Conservation (phyloP, 768 basidiomycete genomes). For the Boletus rubropictus region DNA sequence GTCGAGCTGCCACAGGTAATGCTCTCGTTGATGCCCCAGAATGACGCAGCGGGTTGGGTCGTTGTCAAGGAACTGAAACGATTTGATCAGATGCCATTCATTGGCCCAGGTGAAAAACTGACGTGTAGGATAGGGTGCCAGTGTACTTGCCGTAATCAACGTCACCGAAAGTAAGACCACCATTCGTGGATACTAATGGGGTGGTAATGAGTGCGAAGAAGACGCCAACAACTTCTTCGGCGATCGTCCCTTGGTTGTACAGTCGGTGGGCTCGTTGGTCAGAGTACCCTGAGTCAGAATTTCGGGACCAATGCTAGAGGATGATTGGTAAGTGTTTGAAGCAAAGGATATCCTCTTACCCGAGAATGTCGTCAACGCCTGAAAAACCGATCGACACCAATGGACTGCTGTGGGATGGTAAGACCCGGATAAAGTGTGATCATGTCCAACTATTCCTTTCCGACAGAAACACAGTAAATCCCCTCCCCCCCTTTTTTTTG, state of each 20-base stretch:
- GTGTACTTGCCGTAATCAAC: constrained; percentile 22
- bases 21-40: constrained; percentile 59
- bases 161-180: constrained; percentile 52
- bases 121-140: constrained; percentile 42
- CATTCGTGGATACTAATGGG: constrained; percentile 34
- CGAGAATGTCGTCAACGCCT: constrained; percentile 59
- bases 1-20: constrained; percentile 45
- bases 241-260: constrained; percentile 41
- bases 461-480: constrained; percentile 17
- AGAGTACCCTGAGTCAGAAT: constrained; percentile 43
- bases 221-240: constrained; percentile 39
- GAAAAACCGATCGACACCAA: constrained; percentile 51
- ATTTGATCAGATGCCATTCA: not conserved
- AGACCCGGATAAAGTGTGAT: constrained; percentile 49
- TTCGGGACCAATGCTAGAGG: constrained; percentile 52
- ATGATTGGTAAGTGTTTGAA: not conserved
- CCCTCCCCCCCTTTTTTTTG: not conserved
- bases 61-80: constrained; percentile 39
- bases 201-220: constrained; percentile 45
- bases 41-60: constrained; percentile 41
- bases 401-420: constrained; percentile 50
- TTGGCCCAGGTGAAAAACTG: constrained; percentile 5
- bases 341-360: constrained; percentile 34
- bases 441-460: constrained; percentile 45
- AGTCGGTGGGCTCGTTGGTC: constrained; percentile 33